phyloP scores from a whole-genome alignment of 805 yeast species.

The Nakazawaea anatomiae region DNA sequence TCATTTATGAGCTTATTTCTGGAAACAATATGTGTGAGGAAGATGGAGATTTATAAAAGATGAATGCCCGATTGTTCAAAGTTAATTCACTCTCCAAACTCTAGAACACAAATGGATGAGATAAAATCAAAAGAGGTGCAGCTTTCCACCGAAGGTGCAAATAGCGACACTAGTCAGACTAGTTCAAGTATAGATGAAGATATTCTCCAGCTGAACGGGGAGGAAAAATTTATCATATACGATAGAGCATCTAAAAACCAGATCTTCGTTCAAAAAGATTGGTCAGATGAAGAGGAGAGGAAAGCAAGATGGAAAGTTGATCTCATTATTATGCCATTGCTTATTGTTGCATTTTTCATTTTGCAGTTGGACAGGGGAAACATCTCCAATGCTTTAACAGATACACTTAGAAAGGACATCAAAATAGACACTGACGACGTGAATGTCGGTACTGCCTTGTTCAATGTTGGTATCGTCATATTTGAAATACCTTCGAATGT shows the following conservation, averaged over 20 bases:
- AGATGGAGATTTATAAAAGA: no score
- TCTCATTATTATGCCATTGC: conserved; percentile 12
- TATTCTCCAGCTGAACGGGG: not conserved
- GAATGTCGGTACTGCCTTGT: conserved; percentile 54
- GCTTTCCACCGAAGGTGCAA: not conserved
- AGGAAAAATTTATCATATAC: not conserved
- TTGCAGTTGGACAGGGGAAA: conserved; percentile 57
- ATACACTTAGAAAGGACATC: conserved; percentile 46
- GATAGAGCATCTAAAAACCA: conserved; percentile 6
- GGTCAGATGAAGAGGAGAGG: conserved; percentile 16
- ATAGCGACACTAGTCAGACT: not conserved
- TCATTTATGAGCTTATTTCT: not conserved
- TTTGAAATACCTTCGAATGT: conserved; percentile 66
- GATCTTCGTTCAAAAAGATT: conserved; percentile 10
- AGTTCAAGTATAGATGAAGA: not conserved
- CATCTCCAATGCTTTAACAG: conserved; percentile 51
- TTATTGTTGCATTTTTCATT: conserved; percentile 24
- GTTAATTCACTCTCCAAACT: not conserved
- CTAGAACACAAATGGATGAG: not conserved
- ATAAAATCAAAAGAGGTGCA: not conserved
- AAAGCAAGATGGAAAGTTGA: conserved; percentile 14
- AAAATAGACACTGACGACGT: conserved; percentile 50
- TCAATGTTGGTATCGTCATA: conserved; percentile 42
- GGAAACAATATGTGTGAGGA: not conserved
- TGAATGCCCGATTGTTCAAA: no score